Evolutionary conservation across 345 rosid species (phyloP), one percentile per base, ranked within the genome.

Genomic region (Ceriops decandra): DNA sequence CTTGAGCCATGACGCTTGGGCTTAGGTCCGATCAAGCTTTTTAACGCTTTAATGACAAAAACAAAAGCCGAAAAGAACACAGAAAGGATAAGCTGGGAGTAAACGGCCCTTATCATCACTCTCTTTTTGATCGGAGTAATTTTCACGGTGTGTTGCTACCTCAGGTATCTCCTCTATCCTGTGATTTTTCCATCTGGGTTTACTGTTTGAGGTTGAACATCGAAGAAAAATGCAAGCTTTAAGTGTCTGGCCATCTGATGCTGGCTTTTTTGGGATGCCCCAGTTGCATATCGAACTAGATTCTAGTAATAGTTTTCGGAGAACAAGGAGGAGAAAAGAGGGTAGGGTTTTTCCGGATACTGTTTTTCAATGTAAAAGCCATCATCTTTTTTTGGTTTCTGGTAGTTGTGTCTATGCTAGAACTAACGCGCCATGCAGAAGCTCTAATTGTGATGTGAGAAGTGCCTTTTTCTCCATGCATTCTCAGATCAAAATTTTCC

Each of bases 221-320:
- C 70, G 57, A 73, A 51, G 47, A 68, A 86, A 77, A 68, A 93
- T 90, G 97, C 93, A 87, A 84, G 74, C 86, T 88, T 85, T 88
- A 72, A 77, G 84, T 49, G 74, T 83, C 35, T 82, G 82, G 83
- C 82, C 89, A 22, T 57, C 64, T 20, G 73, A 75, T 47, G 74
- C 75, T 59, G 88, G 87, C 78, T 76, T 79, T 57, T 83, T 73
- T 36, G 74, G 69, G 30, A 76, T 82, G 61, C 85, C 87, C 73
- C 83, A 78, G 60, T 76, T 82, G 79, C 84, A 77, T 24, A 73
- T 60, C 74, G 86, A 86, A 54, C 30, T 83, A 73, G 82, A 68
- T 70, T 77, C 80, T 66, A 69, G 72, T 74, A 69, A 70, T 74
- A 71, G 76, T 72, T 77, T 52, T 72, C 56, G 68, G 32, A 67